Evolutionary conservation across 768 basidiomycete genomes (phyloP), one percentile per base, ranked within the genome.

Genomic region (Suillus alpinus): DNA sequence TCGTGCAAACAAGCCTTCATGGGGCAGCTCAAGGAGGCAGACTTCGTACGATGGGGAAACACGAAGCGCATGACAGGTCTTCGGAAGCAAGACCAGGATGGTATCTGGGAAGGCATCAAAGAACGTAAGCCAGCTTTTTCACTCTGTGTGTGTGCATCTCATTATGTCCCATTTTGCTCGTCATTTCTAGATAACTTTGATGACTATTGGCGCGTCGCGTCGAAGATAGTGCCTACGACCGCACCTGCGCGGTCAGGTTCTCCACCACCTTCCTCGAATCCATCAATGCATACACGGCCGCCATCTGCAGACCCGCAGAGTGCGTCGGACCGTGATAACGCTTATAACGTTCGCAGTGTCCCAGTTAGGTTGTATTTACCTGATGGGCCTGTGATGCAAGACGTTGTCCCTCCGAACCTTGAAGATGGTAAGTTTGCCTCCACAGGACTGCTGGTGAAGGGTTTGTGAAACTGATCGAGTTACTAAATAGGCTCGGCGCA

Each of bases 41-140:
- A 99, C 72, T 98, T 97, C 70, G 87, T 97, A 51, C 83, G 96
- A 51, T 98, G 95, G 94, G 93, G 97, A 1, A 97, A 91, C 75
- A 95, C 94, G 20, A 93, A 94, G 70, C 85, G 94, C 39, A 93
- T 98, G 78, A 98, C 94, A 1, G 86, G 91, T 18, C 80, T 99
- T 37, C 78, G 94, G 58, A 93, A 95, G 73, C 86, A 83, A 29
- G 96, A 98, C 69, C 92, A 98, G 71, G 97, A 99, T 71, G 94
- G 89, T 0, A 85, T 98, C 59, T 99, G 97, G 97, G 94, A 97
- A 67, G 95, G 95, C 8, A 90, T 99, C 64, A 89, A 89, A 77
- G 90, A 94, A 68, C 93, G 96, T 98, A 71, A 77, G 94, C 78
- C 41, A 18, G 50, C n/a, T 63, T 23, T 29, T 23, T 59, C 37